Conservation (phyloP, 352 stramenopile genomes). For the Globisporangium perplexum region DNA sequence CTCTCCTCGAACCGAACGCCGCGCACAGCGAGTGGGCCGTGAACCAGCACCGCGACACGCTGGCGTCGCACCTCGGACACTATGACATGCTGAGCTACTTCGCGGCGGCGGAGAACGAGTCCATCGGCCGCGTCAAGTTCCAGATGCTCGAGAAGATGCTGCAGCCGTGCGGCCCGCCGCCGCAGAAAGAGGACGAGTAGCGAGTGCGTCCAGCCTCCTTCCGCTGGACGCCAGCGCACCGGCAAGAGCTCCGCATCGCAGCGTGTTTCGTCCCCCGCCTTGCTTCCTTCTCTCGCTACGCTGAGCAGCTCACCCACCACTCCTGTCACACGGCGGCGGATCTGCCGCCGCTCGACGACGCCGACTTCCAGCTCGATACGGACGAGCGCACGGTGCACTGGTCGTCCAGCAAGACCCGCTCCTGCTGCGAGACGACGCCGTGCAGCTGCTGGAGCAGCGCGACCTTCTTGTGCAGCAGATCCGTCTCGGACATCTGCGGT, state of each 20-base stretch:
- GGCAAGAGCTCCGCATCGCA: neutral
- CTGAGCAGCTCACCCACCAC: neutral
- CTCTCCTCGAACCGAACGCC: too few relatives aligned
- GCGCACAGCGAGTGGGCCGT: constrained; percentile 92
- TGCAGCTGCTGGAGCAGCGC: constrained; percentile 50
- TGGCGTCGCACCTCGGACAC: constrained; percentile 96
- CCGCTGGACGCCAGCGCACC: too few relatives aligned
- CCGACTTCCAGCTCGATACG: constrained; percentile 73
- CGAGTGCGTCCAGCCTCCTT: too few relatives aligned
- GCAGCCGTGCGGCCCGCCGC: constrained; percentile 68
- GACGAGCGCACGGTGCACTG: constrained; percentile 60
- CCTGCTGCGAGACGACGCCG: constrained; percentile 42
- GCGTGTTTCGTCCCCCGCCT: neutral
- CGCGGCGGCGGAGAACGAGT: constrained; percentile 96
- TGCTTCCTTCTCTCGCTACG: too few relatives aligned
- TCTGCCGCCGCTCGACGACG: constrained; percentile 23
- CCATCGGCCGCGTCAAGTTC: constrained; percentile 87
- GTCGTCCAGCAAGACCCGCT: constrained; percentile 42
- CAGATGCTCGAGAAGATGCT: constrained; percentile 77
- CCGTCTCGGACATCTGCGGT: constrained; percentile 38
- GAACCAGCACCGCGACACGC: constrained; percentile 98
- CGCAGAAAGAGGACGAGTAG: constrained; percentile 75
- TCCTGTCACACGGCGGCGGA: neutral
- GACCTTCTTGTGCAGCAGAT: constrained; percentile 49
- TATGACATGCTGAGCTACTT: constrained; percentile 98